These are phyloP conservation scores for Lolium perenne DNA, from an alignment of 176 grass and related monocot species.

Conservation along the genomic window DNA sequence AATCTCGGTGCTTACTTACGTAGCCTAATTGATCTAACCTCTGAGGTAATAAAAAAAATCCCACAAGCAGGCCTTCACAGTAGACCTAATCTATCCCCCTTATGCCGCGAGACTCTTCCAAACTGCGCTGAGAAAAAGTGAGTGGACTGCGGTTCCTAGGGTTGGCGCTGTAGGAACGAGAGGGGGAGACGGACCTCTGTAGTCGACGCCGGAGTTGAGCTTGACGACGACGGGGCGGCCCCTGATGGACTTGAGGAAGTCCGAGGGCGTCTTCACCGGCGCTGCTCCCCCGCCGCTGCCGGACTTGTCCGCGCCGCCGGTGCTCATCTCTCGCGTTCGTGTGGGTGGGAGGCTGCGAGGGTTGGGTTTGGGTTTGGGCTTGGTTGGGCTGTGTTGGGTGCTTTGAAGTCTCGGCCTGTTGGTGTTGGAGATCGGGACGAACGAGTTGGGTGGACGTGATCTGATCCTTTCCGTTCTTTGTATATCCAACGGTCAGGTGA, in stretches of 20 bases:
- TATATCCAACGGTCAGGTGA: neutral
- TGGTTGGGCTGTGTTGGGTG: conserved; percentile 7
- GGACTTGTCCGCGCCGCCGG: conserved; percentile 58
- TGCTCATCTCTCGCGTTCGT: conserved; percentile 58
- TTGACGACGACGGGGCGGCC: conserved; percentile 95
- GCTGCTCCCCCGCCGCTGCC: conserved; percentile 43
- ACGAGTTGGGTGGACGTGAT: neutral
- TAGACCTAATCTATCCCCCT: neutral
- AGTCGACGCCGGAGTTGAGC: conserved; percentile 96
- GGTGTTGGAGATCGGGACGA: neutral
- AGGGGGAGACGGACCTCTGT: conserved; percentile 61
- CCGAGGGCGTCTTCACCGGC: conserved; percentile 82
- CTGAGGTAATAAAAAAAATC: neutral
- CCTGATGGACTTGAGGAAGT: conserved; percentile 97
- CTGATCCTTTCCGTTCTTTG: neutral
- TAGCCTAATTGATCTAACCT: neutral
- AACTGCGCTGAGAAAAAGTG: neutral
- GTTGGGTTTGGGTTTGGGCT: conserved; percentile 27
- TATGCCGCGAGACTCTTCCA: neutral
- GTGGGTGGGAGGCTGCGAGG: conserved; percentile 17
- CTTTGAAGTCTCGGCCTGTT: neutral
- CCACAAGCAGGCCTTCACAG: neutral
- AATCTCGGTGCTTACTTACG: neutral
- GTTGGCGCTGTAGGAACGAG: conserved; percentile 25
- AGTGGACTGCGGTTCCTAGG: conserved; percentile 11